Conservation (phyloP, 345 rosid species). For the Sisymbrium irio region DNA sequence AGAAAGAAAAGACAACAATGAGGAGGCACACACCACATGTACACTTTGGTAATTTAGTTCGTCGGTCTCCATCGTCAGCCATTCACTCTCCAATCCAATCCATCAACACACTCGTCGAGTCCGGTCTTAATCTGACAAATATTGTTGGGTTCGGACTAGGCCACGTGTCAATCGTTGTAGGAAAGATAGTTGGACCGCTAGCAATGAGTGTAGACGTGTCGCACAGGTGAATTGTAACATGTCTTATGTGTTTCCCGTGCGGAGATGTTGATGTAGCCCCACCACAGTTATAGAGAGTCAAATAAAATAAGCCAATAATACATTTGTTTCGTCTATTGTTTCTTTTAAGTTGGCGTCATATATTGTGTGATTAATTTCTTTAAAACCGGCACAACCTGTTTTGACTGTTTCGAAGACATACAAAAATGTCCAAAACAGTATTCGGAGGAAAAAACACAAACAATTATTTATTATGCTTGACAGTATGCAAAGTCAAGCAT, state of each 20-base stretch:
- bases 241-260: slow-evolving; percentile 30
- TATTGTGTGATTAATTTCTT: neutral
- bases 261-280: slow-evolving; percentile 14
- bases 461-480: too few relatives aligned
- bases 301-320: neutral
- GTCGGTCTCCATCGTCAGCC: slow-evolving; percentile 19
- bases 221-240: slow-evolving; percentile 12
- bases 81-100: slow-evolving; percentile 21
- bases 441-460: too few relatives aligned
- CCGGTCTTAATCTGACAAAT: slow-evolving; percentile 23
- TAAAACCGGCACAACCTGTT: neutral
- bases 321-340: neutral
- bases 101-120: slow-evolving; percentile 23
- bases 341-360: neutral
- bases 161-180: neutral
- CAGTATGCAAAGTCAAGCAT: neutral
- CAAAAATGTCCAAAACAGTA: neutral
- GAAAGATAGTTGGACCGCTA: slow-evolving; percentile 20
- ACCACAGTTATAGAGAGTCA: slow-evolving; percentile 8
- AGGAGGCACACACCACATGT: slow-evolving; percentile 13
- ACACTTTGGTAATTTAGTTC: slow-evolving; percentile 21
- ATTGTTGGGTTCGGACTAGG: neutral
- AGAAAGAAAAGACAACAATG: slow-evolving; percentile 1
- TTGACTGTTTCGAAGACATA: neutral
- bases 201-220: slow-evolving; percentile 28